Conservation (phyloP, 768 basidiomycete species). For the Lactifluus rugatus region DNA sequence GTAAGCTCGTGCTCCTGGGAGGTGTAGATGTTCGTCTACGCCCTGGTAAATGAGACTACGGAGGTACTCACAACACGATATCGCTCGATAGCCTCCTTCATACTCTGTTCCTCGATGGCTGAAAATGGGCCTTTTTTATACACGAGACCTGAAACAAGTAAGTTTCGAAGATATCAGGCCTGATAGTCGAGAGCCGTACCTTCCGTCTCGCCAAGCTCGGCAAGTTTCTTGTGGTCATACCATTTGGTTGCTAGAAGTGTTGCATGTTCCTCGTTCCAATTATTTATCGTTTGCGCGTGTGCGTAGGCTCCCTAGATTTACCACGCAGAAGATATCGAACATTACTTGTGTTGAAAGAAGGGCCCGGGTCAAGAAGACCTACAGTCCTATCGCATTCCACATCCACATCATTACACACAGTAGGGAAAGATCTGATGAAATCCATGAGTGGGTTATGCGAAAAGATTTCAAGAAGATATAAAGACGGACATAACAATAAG, state of each 20-base stretch:
- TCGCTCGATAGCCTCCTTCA: neutral
- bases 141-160: neutral
- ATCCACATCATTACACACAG: neutral
- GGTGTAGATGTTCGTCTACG: neutral
- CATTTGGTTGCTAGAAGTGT: slow-evolving; percentile 3
- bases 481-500: slow-evolving; percentile 5
- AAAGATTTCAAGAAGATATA: neutral
- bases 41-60: neutral
- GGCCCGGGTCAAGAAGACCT: neutral
- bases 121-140: slow-evolving; percentile 6
- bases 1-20: neutral
- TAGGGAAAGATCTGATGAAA: neutral
- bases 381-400: neutral
- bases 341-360: neutral
- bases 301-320: neutral
- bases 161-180: too few relatives aligned
- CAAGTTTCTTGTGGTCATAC: slow-evolving; percentile 2
- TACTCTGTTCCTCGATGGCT: neutral
- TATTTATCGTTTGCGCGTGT: neutral
- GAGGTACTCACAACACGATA: slow-evolving; percentile 5
- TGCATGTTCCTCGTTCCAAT: neutral
- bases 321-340: neutral
- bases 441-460: neutral
- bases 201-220: neutral
- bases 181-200: neutral